These are phyloP conservation scores for Lactarius sp. DNA, from an alignment of 768 basidiomycete genomes.

Conservation along the genomic window DNA sequence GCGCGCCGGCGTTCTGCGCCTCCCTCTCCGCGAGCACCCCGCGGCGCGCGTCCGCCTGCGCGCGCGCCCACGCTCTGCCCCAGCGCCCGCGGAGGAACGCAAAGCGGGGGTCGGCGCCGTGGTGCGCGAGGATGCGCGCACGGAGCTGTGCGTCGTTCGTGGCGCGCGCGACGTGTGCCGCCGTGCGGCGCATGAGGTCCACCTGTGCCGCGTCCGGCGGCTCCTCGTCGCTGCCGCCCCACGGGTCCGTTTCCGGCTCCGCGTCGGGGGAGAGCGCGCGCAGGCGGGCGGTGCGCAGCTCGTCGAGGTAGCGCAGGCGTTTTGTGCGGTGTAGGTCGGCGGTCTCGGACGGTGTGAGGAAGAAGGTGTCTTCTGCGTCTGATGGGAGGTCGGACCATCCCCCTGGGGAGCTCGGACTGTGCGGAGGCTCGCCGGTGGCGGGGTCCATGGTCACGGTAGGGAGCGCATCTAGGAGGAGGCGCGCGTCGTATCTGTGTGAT, in stretches of 20 bases:
- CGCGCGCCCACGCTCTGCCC: constrained; percentile 54
- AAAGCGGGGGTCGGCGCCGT: constrained; percentile 73
- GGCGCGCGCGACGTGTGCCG: constrained; percentile 58
- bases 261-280: constrained; percentile 44
- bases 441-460: constrained; percentile 22
- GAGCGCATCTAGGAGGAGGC: constrained; percentile 61
- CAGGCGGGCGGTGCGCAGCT: constrained; percentile 59
- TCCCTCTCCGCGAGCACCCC: constrained; percentile 29
- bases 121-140: constrained; percentile 83
- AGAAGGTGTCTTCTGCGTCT: constrained; percentile 81
- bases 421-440: constrained; percentile 12
- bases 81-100: constrained; percentile 78
- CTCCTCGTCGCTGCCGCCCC: constrained; percentile 74
- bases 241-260: constrained; percentile 41
- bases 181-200: constrained; percentile 72
- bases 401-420: constrained; percentile 40
- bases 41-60: constrained; percentile 44
- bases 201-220: constrained; percentile 57
- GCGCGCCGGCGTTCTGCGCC: constrained; percentile 28
- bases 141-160: constrained; percentile 80
- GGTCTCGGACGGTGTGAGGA: constrained; percentile 60
- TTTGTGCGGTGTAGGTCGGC: constrained; percentile 66
- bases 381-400: constrained; percentile 87
- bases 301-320: constrained; percentile 56
- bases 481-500: constrained; percentile 65